Evolutionary conservation across 164 flowering plant species (phyloP).

Genomic region (Santalum album): DNA sequence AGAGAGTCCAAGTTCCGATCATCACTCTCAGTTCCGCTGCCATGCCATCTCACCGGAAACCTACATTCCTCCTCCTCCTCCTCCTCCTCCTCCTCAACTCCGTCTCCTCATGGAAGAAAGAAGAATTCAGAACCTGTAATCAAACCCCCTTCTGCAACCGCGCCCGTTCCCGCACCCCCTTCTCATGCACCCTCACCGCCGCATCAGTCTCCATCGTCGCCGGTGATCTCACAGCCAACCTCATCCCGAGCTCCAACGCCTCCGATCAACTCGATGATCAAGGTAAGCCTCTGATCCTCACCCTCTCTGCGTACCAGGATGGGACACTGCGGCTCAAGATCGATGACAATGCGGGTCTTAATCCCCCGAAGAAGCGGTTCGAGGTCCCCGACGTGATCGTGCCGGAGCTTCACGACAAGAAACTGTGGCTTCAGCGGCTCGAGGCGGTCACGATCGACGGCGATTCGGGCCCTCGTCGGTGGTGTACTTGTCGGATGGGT

Average conservation of each 20-base stretch:
- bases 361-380: constrained; percentile 66
- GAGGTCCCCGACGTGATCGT: constrained; percentile 75
- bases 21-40: too few species aligned
- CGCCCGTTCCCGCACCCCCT: constrained; percentile 71
- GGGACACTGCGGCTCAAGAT: constrained; percentile 67
- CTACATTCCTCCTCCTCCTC: constrained; percentile 8
- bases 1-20: too few species aligned
- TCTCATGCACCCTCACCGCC: constrained; percentile 40
- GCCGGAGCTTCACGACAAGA: constrained; percentile 38
- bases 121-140: constrained; percentile 91
- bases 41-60: constrained; percentile 5
- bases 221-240: constrained; percentile 72
- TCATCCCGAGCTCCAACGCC: constrained; percentile 24
- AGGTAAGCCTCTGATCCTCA: constrained; percentile 45
- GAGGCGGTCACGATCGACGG: constrained; percentile 33
- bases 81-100: constrained; percentile 10
- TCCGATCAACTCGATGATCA: not conserved
- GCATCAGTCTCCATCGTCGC: constrained; percentile 39
- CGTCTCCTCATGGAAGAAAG: constrained; percentile 77
- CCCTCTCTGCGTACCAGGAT: constrained; percentile 52
- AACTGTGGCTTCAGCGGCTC: constrained; percentile 63
- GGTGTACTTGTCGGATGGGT: constrained; percentile 45
- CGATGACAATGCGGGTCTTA: constrained; percentile 52
- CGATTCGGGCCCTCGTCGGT: constrained; percentile 33
- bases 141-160: constrained; percentile 98